These are phyloP conservation scores for Trichothecium sympodiale DNA, from an alignment of 2,329 filamentous ascomycete genomes.

Conservation along the genomic window DNA sequence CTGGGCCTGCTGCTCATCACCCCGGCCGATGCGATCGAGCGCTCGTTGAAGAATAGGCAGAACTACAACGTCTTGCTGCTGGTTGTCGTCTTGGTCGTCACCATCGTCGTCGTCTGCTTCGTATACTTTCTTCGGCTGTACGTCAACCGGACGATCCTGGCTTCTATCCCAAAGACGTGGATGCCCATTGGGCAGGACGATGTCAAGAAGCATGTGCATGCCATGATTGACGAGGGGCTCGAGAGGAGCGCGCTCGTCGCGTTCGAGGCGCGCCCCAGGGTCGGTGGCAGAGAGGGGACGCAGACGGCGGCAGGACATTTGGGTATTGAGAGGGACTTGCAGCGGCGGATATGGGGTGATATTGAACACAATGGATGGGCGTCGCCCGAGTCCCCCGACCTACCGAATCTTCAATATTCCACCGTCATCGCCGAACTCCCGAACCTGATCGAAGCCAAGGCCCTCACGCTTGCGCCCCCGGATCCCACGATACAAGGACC, in stretches of 20 bases:
- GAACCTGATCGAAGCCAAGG: conserved; percentile 84
- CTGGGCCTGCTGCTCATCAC: conserved; percentile 66
- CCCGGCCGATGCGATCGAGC: conserved; percentile 70
- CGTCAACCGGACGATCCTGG: conserved; percentile 68
- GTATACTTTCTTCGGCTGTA: conserved; percentile 80
- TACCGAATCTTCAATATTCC: conserved; percentile 73
- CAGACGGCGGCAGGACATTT: conserved; percentile 22
- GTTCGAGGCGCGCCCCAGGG: conserved; percentile 43
- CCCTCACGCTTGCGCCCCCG: conserved; percentile 68
- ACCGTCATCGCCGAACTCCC: conserved; percentile 76
- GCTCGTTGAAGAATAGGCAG: conserved; percentile 56
- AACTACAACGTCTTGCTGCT: conserved; percentile 78
- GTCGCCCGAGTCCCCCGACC: conserved; percentile 61
- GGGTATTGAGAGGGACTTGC: conserved; percentile 20
- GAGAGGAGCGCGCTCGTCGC: conserved; percentile 71
- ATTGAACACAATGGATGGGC: conserved; percentile 85
- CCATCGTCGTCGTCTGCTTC: conserved; percentile 57
- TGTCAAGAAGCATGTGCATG: conserved; percentile 61
- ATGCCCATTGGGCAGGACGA: conserved; percentile 80
- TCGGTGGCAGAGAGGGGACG: conserved; percentile 9
- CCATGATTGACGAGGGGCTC: conserved; percentile 63
- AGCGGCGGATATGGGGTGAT: conserved; percentile 51
- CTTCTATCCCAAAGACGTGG: conserved; percentile 76
- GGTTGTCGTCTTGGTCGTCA: conserved; percentile 62
- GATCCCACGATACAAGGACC: conserved; percentile 24